Conservation (phyloP, 2,329 filamentous ascomycete species). For the Pseudogymnoascus sp. region DNA sequence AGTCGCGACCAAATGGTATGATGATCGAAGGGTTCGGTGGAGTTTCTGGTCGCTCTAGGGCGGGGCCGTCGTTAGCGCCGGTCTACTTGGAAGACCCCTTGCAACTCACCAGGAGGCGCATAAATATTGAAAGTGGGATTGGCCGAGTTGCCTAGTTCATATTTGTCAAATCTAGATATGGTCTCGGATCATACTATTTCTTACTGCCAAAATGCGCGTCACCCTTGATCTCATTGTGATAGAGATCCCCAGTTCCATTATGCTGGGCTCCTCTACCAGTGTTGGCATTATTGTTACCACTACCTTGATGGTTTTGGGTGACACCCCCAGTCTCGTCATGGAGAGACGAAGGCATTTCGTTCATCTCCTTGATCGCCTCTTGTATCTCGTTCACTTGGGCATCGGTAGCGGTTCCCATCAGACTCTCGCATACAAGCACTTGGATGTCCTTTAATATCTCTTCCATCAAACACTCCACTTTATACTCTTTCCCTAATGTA, state of each 20-base stretch:
- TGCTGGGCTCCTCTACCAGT: too few species aligned
- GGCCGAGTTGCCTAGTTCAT: too few species aligned
- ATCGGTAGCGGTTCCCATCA: conserved; percentile 17
- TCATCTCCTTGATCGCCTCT: conserved; percentile 16
- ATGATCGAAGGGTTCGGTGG: conserved; percentile 1
- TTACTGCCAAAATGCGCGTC: too few species aligned
- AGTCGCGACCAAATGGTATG: conserved; percentile 1
- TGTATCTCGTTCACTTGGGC: conserved; percentile 12
- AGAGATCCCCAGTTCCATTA: too few species aligned
- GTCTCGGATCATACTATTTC: too few species aligned
- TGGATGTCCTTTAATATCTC: conserved; percentile 21
- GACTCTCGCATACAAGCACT: conserved; percentile 16
- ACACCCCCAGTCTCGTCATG: background rate
- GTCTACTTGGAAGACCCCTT: too few species aligned
- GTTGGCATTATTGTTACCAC: background rate
- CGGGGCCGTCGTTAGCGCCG: too few species aligned
- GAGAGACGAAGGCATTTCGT: conserved; percentile 15
- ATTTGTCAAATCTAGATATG: too few species aligned
- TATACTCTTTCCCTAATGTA: conserved; percentile 17
- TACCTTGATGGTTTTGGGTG: background rate
- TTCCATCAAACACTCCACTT: conserved; percentile 21
- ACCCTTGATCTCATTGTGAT: too few species aligned
- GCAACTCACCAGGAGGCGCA: too few species aligned
- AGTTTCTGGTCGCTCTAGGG: background rate
- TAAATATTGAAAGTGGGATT: too few species aligned